Base-by-base conservation (phyloP, 768 basidiomycete species). In the Tylopilus sp. region DNA sequence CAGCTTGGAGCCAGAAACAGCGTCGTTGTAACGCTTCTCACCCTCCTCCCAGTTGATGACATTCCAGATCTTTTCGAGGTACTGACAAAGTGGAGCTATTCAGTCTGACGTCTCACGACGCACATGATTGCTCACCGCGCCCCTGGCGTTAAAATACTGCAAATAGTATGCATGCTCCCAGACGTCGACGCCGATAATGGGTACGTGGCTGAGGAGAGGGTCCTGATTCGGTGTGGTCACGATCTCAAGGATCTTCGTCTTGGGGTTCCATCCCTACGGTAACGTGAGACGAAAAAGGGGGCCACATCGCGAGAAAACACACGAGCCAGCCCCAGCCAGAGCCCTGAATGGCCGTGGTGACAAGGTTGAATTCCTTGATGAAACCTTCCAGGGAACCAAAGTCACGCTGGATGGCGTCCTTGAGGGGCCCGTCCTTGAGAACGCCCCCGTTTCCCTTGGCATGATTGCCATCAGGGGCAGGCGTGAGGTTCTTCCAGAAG, bases 81-180 rank as follows among this genome's bases (percentile, higher is more conserved):
- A 89, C 87, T 87, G 60, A 22, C 19, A 9, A 3, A 28, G 6
- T 22, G 26, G 13, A 12, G 29, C 46, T 37, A 7, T 24, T 54
- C 51, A 58, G 31, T 29, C 5, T 13, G 25, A 9, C 16, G 31
- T 45, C 37, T 36, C 28, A 13, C 12, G 3, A 24, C 33, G 5
- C 4, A 44, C 11, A 38, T 22, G 33, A 33, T 21, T 28, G 78
- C 93, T 71, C 66, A 96, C 93, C 66, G 92, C 89, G 50, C 76
- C 83, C 80, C 95, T 96, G 64, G 92, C 93, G 72, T 97, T 98
- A 71, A 89, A 84, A 77, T 98, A 98, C 72, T 98, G 93, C 65
- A 97, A 83, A 76, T 97, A 98, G 79, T 93, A 92, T 45, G 92
- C 92, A 65, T 96, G 93, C 75, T 96, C 93, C 93, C 94, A 96